These are phyloP conservation scores for Aureobasidium sp. DNA, from an alignment of 2,329 filamentous ascomycete species.

Conservation along the genomic window DNA sequence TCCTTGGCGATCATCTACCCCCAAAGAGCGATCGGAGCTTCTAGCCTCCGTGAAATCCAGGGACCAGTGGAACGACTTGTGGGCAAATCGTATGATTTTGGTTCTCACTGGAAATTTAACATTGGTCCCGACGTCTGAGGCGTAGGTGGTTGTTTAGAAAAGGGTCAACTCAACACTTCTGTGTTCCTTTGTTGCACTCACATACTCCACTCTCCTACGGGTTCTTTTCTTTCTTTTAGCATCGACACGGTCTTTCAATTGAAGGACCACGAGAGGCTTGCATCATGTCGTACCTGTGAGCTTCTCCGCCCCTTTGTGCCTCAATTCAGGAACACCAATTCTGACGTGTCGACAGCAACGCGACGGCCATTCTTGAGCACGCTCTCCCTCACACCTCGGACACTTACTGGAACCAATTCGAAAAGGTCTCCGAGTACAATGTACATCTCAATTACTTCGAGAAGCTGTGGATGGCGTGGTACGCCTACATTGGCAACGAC, in stretches of 20 bases:
- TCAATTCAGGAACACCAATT: background rate
- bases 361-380: conserved; percentile 25
- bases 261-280: background rate
- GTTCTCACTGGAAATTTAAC: conserved; percentile 8
- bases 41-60: background rate
- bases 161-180: background rate
- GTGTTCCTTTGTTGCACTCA: background rate
- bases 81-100: conserved; percentile 6
- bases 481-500: conserved; percentile 97
- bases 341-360: conserved; percentile 15
- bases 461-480: conserved; percentile 91
- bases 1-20: background rate
- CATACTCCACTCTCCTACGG: background rate
- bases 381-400: conserved; percentile 34
- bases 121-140: background rate
- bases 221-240: background rate
- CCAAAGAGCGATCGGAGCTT: background rate
- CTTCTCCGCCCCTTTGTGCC: background rate
- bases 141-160: background rate
- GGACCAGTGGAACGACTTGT: background rate
- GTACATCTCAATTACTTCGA: conserved; percentile 79
- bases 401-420: conserved; percentile 58
- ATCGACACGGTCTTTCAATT: background rate
- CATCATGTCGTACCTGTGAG: conserved; percentile 11
- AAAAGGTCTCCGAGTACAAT: conserved; percentile 62